A percentile compares a stretch with the other conserved stretches of the same genome.
These are phyloP conservation scores for Aphanoascus verrucosus DNA, from an alignment of 2,329 filamentous ascomycete species.

Conservation along the genomic window DNA sequence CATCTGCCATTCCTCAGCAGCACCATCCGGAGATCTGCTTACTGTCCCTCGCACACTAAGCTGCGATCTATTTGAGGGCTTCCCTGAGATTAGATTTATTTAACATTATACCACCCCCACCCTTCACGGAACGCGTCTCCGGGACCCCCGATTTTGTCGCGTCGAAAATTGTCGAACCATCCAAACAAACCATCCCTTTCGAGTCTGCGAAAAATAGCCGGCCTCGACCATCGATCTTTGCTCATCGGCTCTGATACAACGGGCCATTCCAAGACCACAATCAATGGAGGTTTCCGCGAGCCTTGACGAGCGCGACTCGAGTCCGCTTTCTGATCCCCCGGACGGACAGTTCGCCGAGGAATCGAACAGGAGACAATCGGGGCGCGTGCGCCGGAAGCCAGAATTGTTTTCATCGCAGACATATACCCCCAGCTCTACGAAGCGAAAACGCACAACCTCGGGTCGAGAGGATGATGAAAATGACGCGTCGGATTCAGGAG, in stretches of 20 bases:
- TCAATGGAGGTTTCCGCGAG: slow-evolving; percentile 12
- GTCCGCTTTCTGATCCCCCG: slow-evolving; percentile 14
- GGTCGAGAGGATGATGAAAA: slow-evolving; percentile 29
- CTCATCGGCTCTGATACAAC: neutral
- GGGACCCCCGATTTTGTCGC: slow-evolving; percentile 1
- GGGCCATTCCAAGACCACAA: neutral
- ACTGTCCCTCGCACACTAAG: neutral
- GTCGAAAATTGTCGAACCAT: slow-evolving; percentile 5
- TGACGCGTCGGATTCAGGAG: slow-evolving; percentile 23
- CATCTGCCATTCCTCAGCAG: neutral
- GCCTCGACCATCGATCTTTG: neutral
- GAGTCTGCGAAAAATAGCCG: neutral
- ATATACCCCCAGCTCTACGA: slow-evolving; percentile 23
- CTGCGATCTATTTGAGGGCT: neutral
- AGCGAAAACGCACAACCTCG: slow-evolving; percentile 41
- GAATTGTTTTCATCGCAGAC: slow-evolving; percentile 31
- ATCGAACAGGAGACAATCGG: slow-evolving; percentile 35
- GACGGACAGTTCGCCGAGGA: slow-evolving; percentile 19
- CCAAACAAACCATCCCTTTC: neutral
- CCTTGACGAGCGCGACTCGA: slow-evolving; percentile 15
- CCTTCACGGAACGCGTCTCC: slow-evolving; percentile 4
- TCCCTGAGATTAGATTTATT: neutral
- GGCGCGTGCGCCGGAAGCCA: slow-evolving; percentile 34
- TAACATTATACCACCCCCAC: neutral
- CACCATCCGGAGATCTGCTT: neutral